phyloP scores from a whole-genome alignment of 2,329 filamentous ascomycete genomes.

The Botryosphaeria agaves region DNA sequence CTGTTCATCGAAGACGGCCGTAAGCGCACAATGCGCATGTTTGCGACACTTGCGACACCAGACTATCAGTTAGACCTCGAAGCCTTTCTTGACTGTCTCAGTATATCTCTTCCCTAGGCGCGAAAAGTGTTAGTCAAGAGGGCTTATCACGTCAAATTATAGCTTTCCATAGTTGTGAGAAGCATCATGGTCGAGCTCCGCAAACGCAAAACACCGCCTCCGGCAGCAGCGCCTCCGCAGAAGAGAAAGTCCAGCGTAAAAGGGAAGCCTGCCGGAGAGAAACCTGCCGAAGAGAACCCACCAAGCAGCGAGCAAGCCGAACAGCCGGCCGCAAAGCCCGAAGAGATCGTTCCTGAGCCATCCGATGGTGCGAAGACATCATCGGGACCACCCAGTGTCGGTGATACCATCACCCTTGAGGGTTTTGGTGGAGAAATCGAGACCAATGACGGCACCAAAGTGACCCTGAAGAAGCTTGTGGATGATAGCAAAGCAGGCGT shows the following conservation, averaged over 20 bases:
- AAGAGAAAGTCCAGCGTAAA: slow-evolving; percentile 27
- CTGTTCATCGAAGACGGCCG: no score
- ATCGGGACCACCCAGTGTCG: slow-evolving; percentile 19
- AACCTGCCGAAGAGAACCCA: slow-evolving; percentile 8
- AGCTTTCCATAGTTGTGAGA: no score
- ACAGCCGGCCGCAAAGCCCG: slow-evolving; percentile 5
- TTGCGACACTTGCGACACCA: no score
- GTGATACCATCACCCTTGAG: slow-evolving; percentile 35
- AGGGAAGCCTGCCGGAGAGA: slow-evolving; percentile 9
- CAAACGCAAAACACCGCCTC: slow-evolving; percentile 41
- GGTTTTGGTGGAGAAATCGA: slow-evolving; percentile 53
- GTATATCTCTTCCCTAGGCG: no score
- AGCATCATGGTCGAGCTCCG: slow-evolving; percentile 38
- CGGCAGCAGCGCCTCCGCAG: slow-evolving; percentile 27
- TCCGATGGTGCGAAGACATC: slow-evolving; percentile 7
- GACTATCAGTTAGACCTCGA: no score
- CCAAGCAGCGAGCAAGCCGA: slow-evolving; percentile 2
- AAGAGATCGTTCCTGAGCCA: slow-evolving; percentile 3
- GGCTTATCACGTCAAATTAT: no score
- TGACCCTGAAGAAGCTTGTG: slow-evolving; percentile 62
- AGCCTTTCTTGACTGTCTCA: no score
- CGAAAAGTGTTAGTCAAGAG: no score
- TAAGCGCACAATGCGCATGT: no score
- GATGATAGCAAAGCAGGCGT: slow-evolving; percentile 72
- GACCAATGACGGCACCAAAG: slow-evolving; percentile 69